Evolutionary conservation across 2,329 filamentous ascomycete species (phyloP), one percentile per base, ranked within the genome.

Genomic region (Lachnum nothofagi): DNA sequence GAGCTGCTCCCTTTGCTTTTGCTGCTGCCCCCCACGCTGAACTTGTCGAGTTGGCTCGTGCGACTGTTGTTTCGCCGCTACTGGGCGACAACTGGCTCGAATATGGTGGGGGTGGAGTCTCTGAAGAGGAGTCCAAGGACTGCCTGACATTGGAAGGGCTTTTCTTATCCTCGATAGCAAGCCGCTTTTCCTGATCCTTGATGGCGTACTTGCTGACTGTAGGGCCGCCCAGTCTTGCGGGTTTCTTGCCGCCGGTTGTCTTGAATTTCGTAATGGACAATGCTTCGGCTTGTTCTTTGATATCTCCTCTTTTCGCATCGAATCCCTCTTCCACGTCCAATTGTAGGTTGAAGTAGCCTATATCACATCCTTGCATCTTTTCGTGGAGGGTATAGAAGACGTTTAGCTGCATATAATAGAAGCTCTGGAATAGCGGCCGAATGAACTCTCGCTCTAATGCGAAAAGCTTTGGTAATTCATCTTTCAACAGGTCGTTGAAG

Each of bases 351-450:
- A 98, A 98, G 72, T 98, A 98, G 53, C 90, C 90, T 65, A 98
- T 98, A 64, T 97, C 91, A 67, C 94, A 90, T 58, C 79, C 83
- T 72, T 98, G 93, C 93, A 98, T 98, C 71, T 85, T 89, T 70
- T 97, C 91, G 68, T 98, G 93, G 46, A 98, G 77, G 1, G 93
- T 98, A 71, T 98, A 98, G 69, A 97, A 98, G 57, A 98, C 88
- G 69, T 98, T 98, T 57, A 98, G 80, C 70, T 98, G 93, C 93
- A 98, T 98, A 75, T 97, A 98, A 72, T 98, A 98, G 73, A 98
- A 98, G 8, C 88, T 95, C 68, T 97, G 93, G 77, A 98, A 98
- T 6, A 98, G 80, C 2, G 93, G 93, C 59, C 88, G 85, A 68
- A 98, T 98, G 68, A 98, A 97, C 68, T 97, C 86, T 56, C 85